phyloP scores from a whole-genome alignment of 805 yeast species.

The Schwanniomyces pseudopolymorphus region DNA sequence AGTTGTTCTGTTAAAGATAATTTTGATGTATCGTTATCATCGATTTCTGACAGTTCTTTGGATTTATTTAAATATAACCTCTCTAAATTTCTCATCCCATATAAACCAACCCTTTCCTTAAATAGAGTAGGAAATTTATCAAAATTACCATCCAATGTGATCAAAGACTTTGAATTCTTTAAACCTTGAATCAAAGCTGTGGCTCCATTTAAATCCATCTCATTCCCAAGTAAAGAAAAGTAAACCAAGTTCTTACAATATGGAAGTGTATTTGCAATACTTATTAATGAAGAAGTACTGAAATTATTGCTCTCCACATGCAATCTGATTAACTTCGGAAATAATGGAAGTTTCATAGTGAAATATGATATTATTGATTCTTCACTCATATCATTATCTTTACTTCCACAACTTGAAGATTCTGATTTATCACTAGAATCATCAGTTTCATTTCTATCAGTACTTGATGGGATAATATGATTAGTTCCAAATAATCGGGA shows the following conservation, averaged over 20 bases:
- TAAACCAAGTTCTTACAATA: conserved; percentile 66
- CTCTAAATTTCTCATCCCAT: conserved; percentile 83
- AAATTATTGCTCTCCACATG: conserved; percentile 72
- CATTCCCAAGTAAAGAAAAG: conserved; percentile 67
- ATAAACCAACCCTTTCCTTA: conserved; percentile 71
- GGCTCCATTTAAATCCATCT: conserved; percentile 56
- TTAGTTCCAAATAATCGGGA: conserved; percentile 60
- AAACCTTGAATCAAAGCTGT: conserved; percentile 69
- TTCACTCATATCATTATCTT: neutral
- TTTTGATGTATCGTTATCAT: conserved; percentile 6
- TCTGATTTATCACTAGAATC: neutral
- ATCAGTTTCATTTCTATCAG: neutral
- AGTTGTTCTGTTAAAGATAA: conserved; percentile 25
- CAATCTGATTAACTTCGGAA: conserved; percentile 60
- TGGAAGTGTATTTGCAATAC: conserved; percentile 67
- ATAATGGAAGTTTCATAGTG: conserved; percentile 65
- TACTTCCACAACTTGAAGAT: neutral
- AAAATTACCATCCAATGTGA: conserved; percentile 66
- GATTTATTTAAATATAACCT: conserved; percentile 32
- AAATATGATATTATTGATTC: conserved; percentile 49
- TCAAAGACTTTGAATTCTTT: conserved; percentile 62
- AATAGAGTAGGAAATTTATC: conserved; percentile 59
- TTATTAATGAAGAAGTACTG: conserved; percentile 51
- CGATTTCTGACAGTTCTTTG: neutral
- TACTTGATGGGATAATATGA: neutral